Conservation (phyloP, 2,329 filamentous ascomycete genomes). For the Fusarium albidum region DNA sequence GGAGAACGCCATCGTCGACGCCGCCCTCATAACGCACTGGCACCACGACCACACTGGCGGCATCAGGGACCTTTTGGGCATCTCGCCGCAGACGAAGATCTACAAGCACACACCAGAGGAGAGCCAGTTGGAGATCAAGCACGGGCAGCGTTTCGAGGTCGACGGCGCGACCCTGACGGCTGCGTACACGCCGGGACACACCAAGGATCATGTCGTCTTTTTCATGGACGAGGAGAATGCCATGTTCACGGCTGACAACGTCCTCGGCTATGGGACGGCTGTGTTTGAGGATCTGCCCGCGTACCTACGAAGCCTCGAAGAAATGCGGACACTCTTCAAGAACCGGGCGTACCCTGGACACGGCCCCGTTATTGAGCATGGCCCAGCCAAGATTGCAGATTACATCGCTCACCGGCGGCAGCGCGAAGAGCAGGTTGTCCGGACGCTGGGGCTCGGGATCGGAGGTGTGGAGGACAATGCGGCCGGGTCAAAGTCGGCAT, state of each 20-base stretch:
- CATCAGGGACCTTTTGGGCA: constrained; percentile 70
- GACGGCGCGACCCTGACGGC: constrained; percentile 74
- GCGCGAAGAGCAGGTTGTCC: constrained; percentile 80
- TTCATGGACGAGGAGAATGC: constrained; percentile 80
- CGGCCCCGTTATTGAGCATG: constrained; percentile 79
- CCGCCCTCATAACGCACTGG: constrained; percentile 87
- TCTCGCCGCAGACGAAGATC: constrained; percentile 70
- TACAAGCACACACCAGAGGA: constrained; percentile 70
- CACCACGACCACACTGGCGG: constrained; percentile 87
- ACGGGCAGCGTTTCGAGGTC: constrained; percentile 63
- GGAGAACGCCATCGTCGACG: constrained; percentile 74
- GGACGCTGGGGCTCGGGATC: constrained; percentile 57
- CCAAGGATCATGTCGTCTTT: constrained; percentile 83
- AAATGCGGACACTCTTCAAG: constrained; percentile 71
- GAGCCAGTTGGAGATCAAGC: constrained; percentile 53
- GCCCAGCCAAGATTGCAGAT: constrained; percentile 74
- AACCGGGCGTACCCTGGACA: constrained; percentile 88
- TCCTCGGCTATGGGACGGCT: constrained; percentile 85
- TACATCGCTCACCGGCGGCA: constrained; percentile 84
- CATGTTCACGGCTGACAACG: constrained; percentile 90
- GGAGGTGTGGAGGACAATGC: constrained; percentile 44
- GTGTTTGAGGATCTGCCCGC: constrained; percentile 80
- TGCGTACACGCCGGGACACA: constrained; percentile 72
- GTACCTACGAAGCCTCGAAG: constrained; percentile 74
- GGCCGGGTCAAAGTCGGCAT: constrained; percentile 48